These are phyloP conservation scores for Athelia sp. DNA, from an alignment of 1,284 basidiomycete genomes.

Conservation along the genomic window DNA sequence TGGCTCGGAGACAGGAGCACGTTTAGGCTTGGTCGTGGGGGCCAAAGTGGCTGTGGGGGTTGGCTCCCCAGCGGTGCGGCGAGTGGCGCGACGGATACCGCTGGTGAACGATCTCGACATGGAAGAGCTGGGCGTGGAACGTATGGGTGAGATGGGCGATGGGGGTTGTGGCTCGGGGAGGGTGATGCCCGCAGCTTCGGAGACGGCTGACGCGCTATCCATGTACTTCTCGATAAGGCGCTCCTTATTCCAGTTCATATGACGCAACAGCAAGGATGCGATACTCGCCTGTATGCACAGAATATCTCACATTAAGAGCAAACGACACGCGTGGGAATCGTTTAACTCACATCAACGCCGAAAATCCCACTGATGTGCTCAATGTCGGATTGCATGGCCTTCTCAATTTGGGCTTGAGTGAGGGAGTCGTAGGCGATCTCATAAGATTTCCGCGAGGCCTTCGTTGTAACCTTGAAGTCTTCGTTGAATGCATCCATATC, in stretches of 20 bases:
- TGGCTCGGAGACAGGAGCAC: constrained; percentile 11
- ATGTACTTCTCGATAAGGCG: constrained; percentile 93
- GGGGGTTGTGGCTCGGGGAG: constrained; percentile 31
- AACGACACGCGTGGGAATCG: constrained; percentile 2
- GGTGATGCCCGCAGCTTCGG: constrained; percentile 63
- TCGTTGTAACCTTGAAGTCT: constrained; percentile 53
- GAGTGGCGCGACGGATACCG: constrained; percentile 36
- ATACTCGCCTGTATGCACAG: constrained; percentile 30
- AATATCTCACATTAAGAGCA: background rate
- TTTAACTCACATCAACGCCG: constrained; percentile 70
- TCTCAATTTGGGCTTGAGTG: constrained; percentile 67
- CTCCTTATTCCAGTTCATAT: constrained; percentile 95
- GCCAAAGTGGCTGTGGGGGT: constrained; percentile 27
- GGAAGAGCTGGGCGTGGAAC: constrained; percentile 22
- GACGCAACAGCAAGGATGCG: constrained; percentile 79
- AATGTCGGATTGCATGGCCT: constrained; percentile 71
- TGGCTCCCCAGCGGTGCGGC: constrained; percentile 33
- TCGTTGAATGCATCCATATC: constrained; percentile 59
- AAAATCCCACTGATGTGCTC: constrained; percentile 84
- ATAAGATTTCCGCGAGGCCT: constrained; percentile 63
- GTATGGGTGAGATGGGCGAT: constrained; percentile 26
- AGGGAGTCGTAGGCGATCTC: constrained; percentile 79
- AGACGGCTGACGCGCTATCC: constrained; percentile 75
- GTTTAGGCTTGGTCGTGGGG: constrained; percentile 20
- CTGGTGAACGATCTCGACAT: constrained; percentile 9